Evolutionary conservation across 2,329 filamentous ascomycete species (phyloP), one percentile per base, ranked within the genome.

Genomic region (Fusarium oxysporum): DNA sequence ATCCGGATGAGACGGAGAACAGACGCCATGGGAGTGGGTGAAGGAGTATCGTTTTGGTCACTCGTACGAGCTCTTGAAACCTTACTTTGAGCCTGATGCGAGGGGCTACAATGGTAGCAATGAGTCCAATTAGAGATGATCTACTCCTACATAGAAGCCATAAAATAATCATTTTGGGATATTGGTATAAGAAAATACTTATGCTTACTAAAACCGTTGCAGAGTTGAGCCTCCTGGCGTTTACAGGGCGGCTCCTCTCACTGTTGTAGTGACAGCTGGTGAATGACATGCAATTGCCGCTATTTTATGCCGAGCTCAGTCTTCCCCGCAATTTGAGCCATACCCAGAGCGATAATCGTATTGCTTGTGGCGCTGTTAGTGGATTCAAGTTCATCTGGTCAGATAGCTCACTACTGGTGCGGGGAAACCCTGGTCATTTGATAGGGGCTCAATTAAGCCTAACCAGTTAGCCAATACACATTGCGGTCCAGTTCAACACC

Each of bases 221-320:
- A n/a, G n/a, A n/a, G n/a, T n/a, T n/a, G n/a, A n/a, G n/a, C n/a
- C n/a, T 23, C 3, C 8, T 25, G 11, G 11, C 3, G 30, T 14
- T 23, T 19, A 9, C 2, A 23, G 6, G 14, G 47, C 7, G 1
- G 0, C 14, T 25, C 13, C 3, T 12, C 10, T 51, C 11, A 25
- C 1, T 3, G 9, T n/a, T n/a, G n/a, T n/a, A n/a, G n/a, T n/a
- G n/a, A n/a, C 1, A 38, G 0, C 6, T 38, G 5, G 6, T 13
- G 14, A n/a, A 38, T 3, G 2, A 19, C 23, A 3, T 55, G 10
- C 35, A 55, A 55, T 32, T 55, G 51, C 51, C 51, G 51, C 51
- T 23, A 1, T n/a, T 19, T 30, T 8, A 19, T 55, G 51, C 35
- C 51, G 51, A 55, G 13, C 2, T 55, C 19, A 14, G 0, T 1